These are phyloP conservation scores for Recurvomyces mirabilis DNA, from an alignment of 495 filamentous ascomycete genomes.

Conservation along the genomic window DNA sequence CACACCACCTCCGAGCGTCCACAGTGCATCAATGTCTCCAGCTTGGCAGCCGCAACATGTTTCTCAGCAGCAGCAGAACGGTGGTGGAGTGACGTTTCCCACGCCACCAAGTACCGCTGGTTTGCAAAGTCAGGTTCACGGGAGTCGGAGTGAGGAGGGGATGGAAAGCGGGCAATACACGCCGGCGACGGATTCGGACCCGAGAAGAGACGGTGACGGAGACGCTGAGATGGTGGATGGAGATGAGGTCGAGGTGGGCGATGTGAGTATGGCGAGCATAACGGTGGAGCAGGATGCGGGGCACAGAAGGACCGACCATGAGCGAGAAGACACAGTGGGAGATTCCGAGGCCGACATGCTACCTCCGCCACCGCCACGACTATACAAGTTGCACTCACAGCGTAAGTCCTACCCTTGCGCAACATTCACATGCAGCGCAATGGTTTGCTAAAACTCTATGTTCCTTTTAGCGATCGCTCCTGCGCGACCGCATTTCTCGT, in stretches of 20 bases:
- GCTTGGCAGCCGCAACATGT: slow-evolving; percentile 25
- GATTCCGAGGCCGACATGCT: neutral
- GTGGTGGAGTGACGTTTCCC: slow-evolving; percentile 25
- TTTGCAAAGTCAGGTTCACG: slow-evolving; percentile 8
- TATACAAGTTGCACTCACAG: slow-evolving; percentile 29
- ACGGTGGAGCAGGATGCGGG: slow-evolving; percentile 9
- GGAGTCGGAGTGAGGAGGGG: slow-evolving; percentile 7
- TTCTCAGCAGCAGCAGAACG: slow-evolving; percentile 21
- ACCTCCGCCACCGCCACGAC: slow-evolving; percentile 18
- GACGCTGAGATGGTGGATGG: slow-evolving; percentile 30
- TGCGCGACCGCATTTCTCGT: slow-evolving; percentile 43
- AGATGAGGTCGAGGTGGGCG: slow-evolving; percentile 6
- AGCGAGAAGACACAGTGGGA: slow-evolving; percentile 25
- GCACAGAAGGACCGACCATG: slow-evolving; percentile 31
- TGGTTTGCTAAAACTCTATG: slow-evolving; percentile 12
- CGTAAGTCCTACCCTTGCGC: slow-evolving; percentile 29
- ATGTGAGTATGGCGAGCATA: slow-evolving; percentile 4
- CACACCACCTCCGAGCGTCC: slow-evolving; percentile 31
- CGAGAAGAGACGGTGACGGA: slow-evolving; percentile 28
- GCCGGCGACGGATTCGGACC: slow-evolving; percentile 3
- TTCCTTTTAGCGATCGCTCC: slow-evolving; percentile 31
- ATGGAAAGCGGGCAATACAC: slow-evolving; percentile 6
- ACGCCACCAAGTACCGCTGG: slow-evolving; percentile 35
- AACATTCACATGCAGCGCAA: slow-evolving; percentile 12
- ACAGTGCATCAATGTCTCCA: slow-evolving; percentile 24